These are phyloP conservation scores for Wickerhamiella spandovensis DNA, from an alignment of 805 yeast genomes.

Conservation along the genomic window DNA sequence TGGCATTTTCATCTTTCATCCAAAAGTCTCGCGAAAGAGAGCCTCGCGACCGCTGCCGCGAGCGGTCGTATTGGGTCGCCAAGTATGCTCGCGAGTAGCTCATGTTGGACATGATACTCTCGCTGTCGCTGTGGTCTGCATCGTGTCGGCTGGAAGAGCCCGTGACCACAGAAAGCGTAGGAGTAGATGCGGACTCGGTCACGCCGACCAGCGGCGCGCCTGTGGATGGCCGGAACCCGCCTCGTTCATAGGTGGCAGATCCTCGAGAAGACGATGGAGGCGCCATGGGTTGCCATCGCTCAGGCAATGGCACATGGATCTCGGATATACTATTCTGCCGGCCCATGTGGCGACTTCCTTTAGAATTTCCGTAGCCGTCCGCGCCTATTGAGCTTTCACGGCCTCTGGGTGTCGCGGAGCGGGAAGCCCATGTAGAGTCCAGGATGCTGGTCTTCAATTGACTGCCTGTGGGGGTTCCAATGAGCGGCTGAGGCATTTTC, in stretches of 20 bases:
- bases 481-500: neutral
- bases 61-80: slow-evolving; percentile 15
- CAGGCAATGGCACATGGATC: neutral
- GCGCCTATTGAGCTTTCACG: neutral
- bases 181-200: neutral
- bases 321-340: neutral
- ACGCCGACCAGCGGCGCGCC: neutral
- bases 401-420: neutral
- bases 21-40: slow-evolving; percentile 65
- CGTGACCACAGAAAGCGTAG: neutral
- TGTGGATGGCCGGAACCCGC: neutral
- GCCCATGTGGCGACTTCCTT: neutral
- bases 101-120: slow-evolving; percentile 14
- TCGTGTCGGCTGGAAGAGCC: neutral
- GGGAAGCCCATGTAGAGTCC: neutral
- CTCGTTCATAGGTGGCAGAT: neutral
- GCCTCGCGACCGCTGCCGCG: slow-evolving; percentile 13
- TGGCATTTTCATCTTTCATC: slow-evolving; percentile 91
- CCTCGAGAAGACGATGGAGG: neutral
- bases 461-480: slow-evolving; percentile 1
- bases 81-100: slow-evolving; percentile 17
- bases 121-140: slow-evolving; percentile 10
- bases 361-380: neutral
- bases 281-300: neutral
- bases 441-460: slow-evolving; percentile 2